Evolutionary conservation across 805 yeast species (phyloP).

Genomic region (Metschnikowia matae): DNA sequence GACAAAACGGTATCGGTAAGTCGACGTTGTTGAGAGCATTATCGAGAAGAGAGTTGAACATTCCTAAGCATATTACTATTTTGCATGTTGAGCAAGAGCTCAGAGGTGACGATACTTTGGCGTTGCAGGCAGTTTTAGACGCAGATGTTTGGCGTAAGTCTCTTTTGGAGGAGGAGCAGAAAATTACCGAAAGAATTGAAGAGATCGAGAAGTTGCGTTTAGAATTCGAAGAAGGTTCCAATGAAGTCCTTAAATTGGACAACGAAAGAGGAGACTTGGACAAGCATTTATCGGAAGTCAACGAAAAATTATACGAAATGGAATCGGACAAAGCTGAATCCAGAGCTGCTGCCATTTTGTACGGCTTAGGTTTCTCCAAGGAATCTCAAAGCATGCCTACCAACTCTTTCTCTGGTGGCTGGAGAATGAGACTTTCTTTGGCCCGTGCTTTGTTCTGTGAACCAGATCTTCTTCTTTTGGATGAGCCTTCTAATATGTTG

Average conservation of each 20-base stretch:
- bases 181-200: conserved; percentile 65
- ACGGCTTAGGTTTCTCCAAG: conserved; percentile 88
- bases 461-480: conserved; percentile 88
- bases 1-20: conserved; percentile 99
- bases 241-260: conserved; percentile 75
- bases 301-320: conserved; percentile 82
- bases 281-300: conserved; percentile 69
- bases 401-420: conserved; percentile 96
- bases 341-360: conserved; percentile 89
- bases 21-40: conserved; percentile 89
- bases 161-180: conserved; percentile 68
- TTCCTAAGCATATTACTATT: conserved; percentile 93
- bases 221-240: conserved; percentile 67
- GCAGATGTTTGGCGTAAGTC: conserved; percentile 99
- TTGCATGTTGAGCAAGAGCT: conserved; percentile 97
- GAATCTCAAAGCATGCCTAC: conserved; percentile 83
- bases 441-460: conserved; percentile 97
- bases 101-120: conserved; percentile 86
- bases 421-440: conserved; percentile 99
- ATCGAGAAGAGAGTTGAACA: conserved; percentile 87
- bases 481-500: conserved; percentile 99
- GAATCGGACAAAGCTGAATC: conserved; percentile 97
- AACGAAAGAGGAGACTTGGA: conserved; percentile 88
- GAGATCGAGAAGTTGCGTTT: conserved; percentile 68
- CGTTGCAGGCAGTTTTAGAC: conserved; percentile 92